Conservation (phyloP, 139 green algal genomes). For the Chlamydomonas sphaeroides region DNA sequence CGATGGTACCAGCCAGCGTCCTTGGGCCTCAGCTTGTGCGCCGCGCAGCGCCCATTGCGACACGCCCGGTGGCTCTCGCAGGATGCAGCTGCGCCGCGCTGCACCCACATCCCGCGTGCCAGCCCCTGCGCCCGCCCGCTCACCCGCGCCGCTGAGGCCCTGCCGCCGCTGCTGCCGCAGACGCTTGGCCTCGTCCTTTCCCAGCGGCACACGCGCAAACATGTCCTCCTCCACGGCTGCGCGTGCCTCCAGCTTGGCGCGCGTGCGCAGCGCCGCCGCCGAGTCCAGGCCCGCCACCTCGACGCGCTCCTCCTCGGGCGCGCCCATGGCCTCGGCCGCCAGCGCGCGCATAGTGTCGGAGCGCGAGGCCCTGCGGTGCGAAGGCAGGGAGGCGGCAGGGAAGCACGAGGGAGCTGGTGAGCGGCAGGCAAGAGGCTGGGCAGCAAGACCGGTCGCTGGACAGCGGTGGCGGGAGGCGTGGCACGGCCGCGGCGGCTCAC, state of each 20-base stretch:
- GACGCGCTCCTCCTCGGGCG: conserved; percentile 83
- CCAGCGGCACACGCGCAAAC: conserved; percentile 87
- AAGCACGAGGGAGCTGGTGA: too few relatives aligned
- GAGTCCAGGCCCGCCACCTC: conserved; percentile 39
- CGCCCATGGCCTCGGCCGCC: conserved; percentile 70
- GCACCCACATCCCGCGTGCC: too few relatives aligned
- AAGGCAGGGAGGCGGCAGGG: not conserved
- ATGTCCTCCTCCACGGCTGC: conserved; percentile 90
- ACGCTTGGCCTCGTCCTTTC: conserved; percentile 81
- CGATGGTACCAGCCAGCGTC: too few relatives aligned
- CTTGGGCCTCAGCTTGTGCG: too few relatives aligned
- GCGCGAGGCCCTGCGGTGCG: conserved; percentile 56
- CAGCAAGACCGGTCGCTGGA: too few relatives aligned
- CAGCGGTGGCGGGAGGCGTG: too few relatives aligned
- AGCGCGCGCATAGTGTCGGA: conserved; percentile 76
- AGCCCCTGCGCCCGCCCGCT: too few relatives aligned
- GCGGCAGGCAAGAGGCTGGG: too few relatives aligned
- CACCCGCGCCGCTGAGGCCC: conserved; percentile 42
- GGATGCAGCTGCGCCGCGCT: too few relatives aligned
- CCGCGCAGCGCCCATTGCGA: too few relatives aligned
- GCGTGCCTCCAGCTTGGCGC: conserved; percentile 76
- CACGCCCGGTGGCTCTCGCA: too few relatives aligned
- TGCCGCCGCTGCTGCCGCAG: conserved; percentile 65
- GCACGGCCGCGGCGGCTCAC: not conserved
- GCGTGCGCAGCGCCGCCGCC: conserved; percentile 61